Evolutionary conservation across 495 filamentous ascomycete species (phyloP), one percentile per base, ranked within the genome.

Genomic region (Cudoniella acicularis): DNA sequence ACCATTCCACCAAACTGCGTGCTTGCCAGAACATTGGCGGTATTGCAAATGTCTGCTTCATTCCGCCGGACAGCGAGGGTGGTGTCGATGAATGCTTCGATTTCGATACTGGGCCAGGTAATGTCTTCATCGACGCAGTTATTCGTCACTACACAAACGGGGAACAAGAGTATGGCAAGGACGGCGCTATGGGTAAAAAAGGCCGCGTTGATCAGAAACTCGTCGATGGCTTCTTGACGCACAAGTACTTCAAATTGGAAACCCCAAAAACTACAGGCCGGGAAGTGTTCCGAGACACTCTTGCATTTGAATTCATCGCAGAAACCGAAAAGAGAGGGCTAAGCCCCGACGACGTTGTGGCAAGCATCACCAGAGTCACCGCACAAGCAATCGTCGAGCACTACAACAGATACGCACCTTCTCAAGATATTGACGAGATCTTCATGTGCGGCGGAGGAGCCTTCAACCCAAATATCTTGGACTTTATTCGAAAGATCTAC

Each of bases 371-470:
- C 16, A 74, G 81, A 18, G 77, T 83, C 56, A 84, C 81, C 1
- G 78, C 80, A 0, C 76, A 83, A 59, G 75, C 79, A 4, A 83
- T 83, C 41, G 76, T 82, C 43, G 73, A 82, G 11, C 79, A 82
- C 50, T 83, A 83, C 70, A 68, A 69, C 11, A 74, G 76, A 25
- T 83, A 77, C 61, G 74, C 75, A 16, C 79, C 79, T 3, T 67
- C 57, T 23, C 42, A 58, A 36, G 66, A 73, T 41, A 66, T 80
- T n/a, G 73, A 78, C 58, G 81, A 85, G 68, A 77, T 83, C 43
- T 85, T 78, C 70, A 81, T 85, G 76, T 83, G 79, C 67, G 81
- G 80, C 16, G 82, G 80, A 16, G 82, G 81, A 17, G 80, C 79
- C 0, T 75, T 75, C 49, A 83, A 84, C 64, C 81, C 79, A 1